These are phyloP conservation scores for Podila clonocystis DNA, from an alignment of 192 early-diverging fungal genomes.

Conservation along the genomic window DNA sequence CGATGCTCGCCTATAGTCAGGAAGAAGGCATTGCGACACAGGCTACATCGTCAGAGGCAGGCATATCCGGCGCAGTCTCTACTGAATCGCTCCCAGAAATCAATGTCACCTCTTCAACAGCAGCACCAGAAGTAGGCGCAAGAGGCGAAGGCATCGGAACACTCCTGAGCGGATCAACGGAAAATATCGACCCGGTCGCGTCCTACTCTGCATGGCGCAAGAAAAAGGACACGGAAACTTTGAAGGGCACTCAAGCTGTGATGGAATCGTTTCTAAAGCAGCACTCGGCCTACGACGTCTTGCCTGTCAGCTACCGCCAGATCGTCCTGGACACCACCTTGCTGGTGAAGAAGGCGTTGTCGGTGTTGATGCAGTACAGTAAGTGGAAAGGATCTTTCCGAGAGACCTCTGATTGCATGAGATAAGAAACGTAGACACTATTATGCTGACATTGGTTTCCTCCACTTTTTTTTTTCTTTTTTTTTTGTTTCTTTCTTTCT, in stretches of 20 bases:
- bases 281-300: constrained; percentile 90
- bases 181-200: constrained; percentile 41
- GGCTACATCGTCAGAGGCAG: neutral
- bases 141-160: too few relatives aligned
- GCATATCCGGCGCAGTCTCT: too few relatives aligned
- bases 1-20: neutral
- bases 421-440: neutral
- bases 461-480: neutral
- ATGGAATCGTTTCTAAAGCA: constrained; percentile 74
- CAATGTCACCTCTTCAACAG: neutral
- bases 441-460: neutral
- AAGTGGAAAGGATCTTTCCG: constrained; percentile 19
- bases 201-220: constrained; percentile 51
- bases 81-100: too few relatives aligned
- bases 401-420: neutral
- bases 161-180: constrained; percentile 5
- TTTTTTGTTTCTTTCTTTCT: neutral
- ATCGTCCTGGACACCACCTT: constrained; percentile 93
- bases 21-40: neutral
- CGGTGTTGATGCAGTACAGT: constrained; percentile 95
- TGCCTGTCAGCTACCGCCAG: constrained; percentile 89
- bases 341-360: constrained; percentile 91
- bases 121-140: neutral
- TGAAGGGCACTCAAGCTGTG: constrained; percentile 33
- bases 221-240: constrained; percentile 39